Evolutionary conservation across 108 stramenopile species (phyloP).

Genomic region (Pseudonitzschia multiseries): DNA sequence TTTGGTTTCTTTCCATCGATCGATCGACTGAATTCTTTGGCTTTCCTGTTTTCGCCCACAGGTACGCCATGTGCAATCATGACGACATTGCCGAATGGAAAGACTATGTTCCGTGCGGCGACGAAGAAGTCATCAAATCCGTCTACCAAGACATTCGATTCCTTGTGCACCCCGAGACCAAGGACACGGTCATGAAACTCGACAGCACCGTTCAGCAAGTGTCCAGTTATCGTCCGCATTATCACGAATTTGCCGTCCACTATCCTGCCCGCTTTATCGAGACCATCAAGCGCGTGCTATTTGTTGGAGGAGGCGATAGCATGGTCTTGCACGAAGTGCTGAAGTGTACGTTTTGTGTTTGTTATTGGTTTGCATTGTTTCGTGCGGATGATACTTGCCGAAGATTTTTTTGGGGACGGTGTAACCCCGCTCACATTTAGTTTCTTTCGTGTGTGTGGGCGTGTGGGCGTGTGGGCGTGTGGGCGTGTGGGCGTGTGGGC

Average conservation of each 20-base stretch:
- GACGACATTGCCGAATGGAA: not conserved
- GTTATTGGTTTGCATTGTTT: too few species aligned
- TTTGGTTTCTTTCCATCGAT: not conserved
- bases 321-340: constrained; percentile 81
- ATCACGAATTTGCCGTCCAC: constrained; percentile 74
- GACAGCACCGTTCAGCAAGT: constrained; percentile 72
- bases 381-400: too few species aligned
- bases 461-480: too few species aligned
- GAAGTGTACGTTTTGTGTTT: constrained; percentile 53
- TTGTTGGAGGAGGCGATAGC: constrained; percentile 85
- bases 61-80: not conserved
- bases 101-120: not conserved
- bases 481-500: too few species aligned
- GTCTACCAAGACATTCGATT: constrained; percentile 49
- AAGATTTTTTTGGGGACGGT: too few species aligned
- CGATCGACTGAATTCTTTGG: too few species aligned
- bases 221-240: constrained; percentile 69
- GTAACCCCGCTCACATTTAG: too few species aligned
- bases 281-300: constrained; percentile 62
- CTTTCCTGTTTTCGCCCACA: not conserved
- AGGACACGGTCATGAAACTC: constrained; percentile 48
- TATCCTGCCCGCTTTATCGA: constrained; percentile 67
- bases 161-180: constrained; percentile 23
- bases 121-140: constrained; percentile 4
- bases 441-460: not conserved